Evolutionary conservation across 108 stramenopile species (phyloP).

Genomic region (Skeletonema costatum): DNA sequence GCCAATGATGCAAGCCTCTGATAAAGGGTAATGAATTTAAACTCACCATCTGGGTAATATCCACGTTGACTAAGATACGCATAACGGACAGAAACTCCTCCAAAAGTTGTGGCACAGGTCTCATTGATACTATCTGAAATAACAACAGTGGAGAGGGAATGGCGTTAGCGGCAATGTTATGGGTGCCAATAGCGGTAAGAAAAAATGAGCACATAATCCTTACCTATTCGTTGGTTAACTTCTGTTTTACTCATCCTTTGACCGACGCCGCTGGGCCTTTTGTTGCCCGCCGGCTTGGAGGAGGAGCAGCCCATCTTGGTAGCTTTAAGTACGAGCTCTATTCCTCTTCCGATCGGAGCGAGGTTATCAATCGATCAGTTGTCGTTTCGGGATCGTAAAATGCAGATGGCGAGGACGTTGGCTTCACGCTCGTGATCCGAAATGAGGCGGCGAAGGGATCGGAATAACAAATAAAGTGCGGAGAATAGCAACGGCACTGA

Average conservation of each 20-base stretch:
- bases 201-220: background rate
- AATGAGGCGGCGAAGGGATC: too few relatives aligned
- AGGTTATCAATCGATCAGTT: too few relatives aligned
- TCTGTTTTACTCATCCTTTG: constrained; percentile 1
- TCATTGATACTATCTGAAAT: constrained; percentile 36
- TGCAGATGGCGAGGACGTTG: too few relatives aligned
- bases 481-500: too few relatives aligned
- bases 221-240: constrained; percentile 10
- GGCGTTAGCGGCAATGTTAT: background rate
- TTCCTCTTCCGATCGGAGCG: too few relatives aligned
- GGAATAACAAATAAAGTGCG: too few relatives aligned
- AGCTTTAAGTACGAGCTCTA: background rate
- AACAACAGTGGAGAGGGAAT: constrained; percentile 16
- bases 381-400: too few relatives aligned
- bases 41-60: constrained; percentile 85
- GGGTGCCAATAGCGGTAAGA: background rate
- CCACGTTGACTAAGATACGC: constrained; percentile 86
- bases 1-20: too few relatives aligned
- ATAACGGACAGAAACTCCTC: constrained; percentile 71
- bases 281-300: constrained; percentile 5
- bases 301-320: constrained; percentile 21
- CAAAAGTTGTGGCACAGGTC: constrained; percentile 36
- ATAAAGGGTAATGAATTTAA: background rate
- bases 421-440: too few relatives aligned
- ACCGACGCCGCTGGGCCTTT: background rate